phyloP scores from a whole-genome alignment of 495 filamentous ascomycete genomes.

The Hyaloscypha bicolor region DNA sequence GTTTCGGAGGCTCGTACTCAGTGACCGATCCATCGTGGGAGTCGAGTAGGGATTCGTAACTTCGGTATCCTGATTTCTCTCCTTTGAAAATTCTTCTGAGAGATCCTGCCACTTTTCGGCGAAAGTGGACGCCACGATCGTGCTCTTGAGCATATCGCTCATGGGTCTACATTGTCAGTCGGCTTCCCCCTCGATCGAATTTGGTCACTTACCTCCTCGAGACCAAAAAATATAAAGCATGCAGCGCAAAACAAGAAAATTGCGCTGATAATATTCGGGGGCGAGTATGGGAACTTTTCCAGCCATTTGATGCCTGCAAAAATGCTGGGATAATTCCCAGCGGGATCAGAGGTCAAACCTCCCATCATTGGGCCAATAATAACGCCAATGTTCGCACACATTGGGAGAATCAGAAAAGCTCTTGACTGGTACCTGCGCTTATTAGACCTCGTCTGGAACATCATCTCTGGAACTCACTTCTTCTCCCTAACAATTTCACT shows the following conservation, averaged over 20 bases:
- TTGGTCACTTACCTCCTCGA: slow-evolving; percentile 65
- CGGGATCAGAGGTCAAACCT: slow-evolving; percentile 74
- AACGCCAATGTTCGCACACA: slow-evolving; percentile 79
- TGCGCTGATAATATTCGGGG: slow-evolving; percentile 75
- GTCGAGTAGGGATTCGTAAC: slow-evolving; percentile 6
- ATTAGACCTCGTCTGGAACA: slow-evolving; percentile 66
- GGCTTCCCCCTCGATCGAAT: not conserved
- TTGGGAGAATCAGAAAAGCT: slow-evolving; percentile 78
- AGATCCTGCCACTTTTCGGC: slow-evolving; percentile 20
- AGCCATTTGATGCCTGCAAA: slow-evolving; percentile 74
- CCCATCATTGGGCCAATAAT: slow-evolving; percentile 78
- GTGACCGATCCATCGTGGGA: not conserved
- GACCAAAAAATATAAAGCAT: slow-evolving; percentile 58
- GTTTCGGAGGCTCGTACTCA: slow-evolving; percentile 12
- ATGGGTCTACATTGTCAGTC: slow-evolving; percentile 48
- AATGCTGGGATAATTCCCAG: slow-evolving; percentile 64
- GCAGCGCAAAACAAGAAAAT: slow-evolving; percentile 61
- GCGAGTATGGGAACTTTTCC: slow-evolving; percentile 68
- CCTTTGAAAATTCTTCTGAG: slow-evolving; percentile 12
- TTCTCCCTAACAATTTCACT: slow-evolving; percentile 67
- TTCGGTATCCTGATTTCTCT: slow-evolving; percentile 2
- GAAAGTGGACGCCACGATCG: slow-evolving; percentile 50
- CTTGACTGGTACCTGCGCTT: slow-evolving; percentile 74
- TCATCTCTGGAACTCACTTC: slow-evolving; percentile 54
- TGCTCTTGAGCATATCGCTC: slow-evolving; percentile 46